Base-by-base conservation (phyloP, 1,284 basidiomycete genomes). In the Marasmius tenuissimus region DNA sequence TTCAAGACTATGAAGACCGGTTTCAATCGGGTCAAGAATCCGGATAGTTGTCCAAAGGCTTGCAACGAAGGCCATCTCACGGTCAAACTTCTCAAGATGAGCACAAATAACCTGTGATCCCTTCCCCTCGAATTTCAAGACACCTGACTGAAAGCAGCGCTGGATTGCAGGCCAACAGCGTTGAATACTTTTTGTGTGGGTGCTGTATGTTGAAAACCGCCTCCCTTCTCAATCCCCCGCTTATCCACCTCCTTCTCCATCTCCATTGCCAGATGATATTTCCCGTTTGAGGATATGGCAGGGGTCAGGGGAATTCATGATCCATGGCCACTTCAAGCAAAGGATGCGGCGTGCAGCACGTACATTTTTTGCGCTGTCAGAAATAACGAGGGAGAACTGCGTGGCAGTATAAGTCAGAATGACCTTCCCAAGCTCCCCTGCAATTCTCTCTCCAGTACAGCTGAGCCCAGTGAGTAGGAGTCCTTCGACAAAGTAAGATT, bases 311-410 rank as follows among this genome's bases (percentile, higher is more conserved):
- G 57, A 63, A 42, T 65, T 66, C 14, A 66, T 52, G 9, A 66
- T 65, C 65, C 65, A 66, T 12, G 65, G 65, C 50, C 58, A 66
- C 33, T 56, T 57, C 12, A 48, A n/a, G 39, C 60, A 63, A n/a
- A 63, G 63, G 10, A 63, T 50, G 1, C 14, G 12, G n/a, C 58
- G 42, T n/a, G 53, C 56, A 34, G 60, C 63, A 39, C 61, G 60
- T 9, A 65, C 64, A 54, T 66, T 65, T 22, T 45, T 47, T 14
- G 63, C 60, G 42, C 59, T 63, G 42, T 66, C 63, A 1, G 61
- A 65, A 18, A 61, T 61, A 12, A 66, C 39, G 47, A 67, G 57
- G 6, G 62, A 65, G 49, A 67, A 63, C 39, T 49, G 53, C 1
- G 52, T 40, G 3, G 63, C 63, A 22, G 42, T 14, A 55, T 58